These are phyloP conservation scores for Metroxylon sagu DNA, from an alignment of 176 grass and related monocot species.

Conservation along the genomic window DNA sequence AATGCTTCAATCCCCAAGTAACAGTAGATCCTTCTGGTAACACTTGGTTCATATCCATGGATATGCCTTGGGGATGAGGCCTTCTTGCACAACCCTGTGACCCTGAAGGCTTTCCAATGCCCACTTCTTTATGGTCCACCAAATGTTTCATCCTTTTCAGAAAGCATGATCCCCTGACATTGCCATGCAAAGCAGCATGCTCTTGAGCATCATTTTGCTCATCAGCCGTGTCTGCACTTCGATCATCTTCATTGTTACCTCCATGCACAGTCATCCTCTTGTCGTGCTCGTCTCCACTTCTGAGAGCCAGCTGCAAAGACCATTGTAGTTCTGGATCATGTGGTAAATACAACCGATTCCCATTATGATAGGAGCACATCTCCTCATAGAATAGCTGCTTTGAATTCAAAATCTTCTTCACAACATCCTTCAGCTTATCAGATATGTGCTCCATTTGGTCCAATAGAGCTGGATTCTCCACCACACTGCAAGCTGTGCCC, in stretches of 20 bases:
- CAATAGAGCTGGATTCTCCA: constrained; percentile 46
- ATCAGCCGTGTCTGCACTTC: constrained; percentile 36
- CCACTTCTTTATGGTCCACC: background rate
- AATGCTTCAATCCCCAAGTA: constrained; percentile 15
- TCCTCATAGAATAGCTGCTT: constrained; percentile 66
- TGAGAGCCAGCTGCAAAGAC: constrained; percentile 42
- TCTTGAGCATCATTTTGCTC: constrained; percentile 29
- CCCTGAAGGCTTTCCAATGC: background rate
- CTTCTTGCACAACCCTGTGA: background rate
- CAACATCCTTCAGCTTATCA: constrained; percentile 48
- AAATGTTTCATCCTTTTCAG: constrained; percentile 5
- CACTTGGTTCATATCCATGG: constrained; percentile 7
- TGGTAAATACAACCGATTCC: constrained; percentile 35
- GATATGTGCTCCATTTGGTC: constrained; percentile 32
- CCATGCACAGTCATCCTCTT: constrained; percentile 18
- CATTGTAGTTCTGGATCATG: constrained; percentile 43
- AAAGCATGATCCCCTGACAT: background rate
- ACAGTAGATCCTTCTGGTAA: constrained; percentile 7
- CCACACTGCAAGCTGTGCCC: constrained; percentile 47
- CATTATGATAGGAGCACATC: constrained; percentile 71
- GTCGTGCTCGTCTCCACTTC: constrained; percentile 44
- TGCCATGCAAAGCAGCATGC: background rate
- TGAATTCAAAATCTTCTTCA: constrained; percentile 53
- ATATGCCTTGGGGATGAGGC: background rate
- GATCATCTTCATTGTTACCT: constrained; percentile 50